Percentiles rank a stretch among this genome's conserved stretches.
phyloP scores from a whole-genome alignment of 495 filamentous ascomycete species.

The Penicillium pancosmium region DNA sequence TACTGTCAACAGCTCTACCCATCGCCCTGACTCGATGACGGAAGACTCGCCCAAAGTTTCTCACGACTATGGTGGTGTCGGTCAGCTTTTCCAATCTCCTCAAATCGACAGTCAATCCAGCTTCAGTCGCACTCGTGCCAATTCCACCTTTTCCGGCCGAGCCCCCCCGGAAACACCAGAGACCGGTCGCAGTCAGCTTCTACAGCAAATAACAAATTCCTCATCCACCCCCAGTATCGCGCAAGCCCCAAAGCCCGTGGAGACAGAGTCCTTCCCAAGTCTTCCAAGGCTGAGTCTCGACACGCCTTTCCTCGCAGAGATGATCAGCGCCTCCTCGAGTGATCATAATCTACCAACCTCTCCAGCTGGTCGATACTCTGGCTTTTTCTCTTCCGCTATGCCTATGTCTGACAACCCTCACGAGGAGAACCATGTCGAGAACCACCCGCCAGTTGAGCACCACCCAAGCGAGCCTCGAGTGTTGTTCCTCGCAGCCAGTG shows the following conservation, averaged over 20 bases:
- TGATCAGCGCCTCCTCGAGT: slow-evolving; percentile 27
- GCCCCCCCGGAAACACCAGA: slow-evolving; percentile 20
- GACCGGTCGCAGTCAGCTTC: slow-evolving; percentile 29
- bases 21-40: slow-evolving; percentile 63
- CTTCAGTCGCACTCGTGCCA: slow-evolving; percentile 33
- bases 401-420: slow-evolving; percentile 69
- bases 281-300: slow-evolving; percentile 47
- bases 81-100: slow-evolving; percentile 41
- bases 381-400: slow-evolving; percentile 83
- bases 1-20: slow-evolving; percentile 45
- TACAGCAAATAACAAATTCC: slow-evolving; percentile 37
- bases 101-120: slow-evolving; percentile 23
- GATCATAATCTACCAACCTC: slow-evolving; percentile 32
- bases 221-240: slow-evolving; percentile 5
- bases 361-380: slow-evolving; percentile 53
- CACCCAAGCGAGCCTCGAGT: slow-evolving; percentile 49
- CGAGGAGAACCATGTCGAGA: slow-evolving; percentile 20
- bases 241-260: slow-evolving; percentile 7
- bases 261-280: slow-evolving; percentile 40
- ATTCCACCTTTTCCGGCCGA: slow-evolving; percentile 37
- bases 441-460: slow-evolving; percentile 21
- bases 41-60: slow-evolving; percentile 62
- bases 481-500: slow-evolving; percentile 87
- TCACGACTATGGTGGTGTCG: slow-evolving; percentile 54
- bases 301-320: slow-evolving; percentile 45